Evolutionary conservation across 163 green algal genomes (phyloP).

Genomic region (Scenedesmus sp.): DNA sequence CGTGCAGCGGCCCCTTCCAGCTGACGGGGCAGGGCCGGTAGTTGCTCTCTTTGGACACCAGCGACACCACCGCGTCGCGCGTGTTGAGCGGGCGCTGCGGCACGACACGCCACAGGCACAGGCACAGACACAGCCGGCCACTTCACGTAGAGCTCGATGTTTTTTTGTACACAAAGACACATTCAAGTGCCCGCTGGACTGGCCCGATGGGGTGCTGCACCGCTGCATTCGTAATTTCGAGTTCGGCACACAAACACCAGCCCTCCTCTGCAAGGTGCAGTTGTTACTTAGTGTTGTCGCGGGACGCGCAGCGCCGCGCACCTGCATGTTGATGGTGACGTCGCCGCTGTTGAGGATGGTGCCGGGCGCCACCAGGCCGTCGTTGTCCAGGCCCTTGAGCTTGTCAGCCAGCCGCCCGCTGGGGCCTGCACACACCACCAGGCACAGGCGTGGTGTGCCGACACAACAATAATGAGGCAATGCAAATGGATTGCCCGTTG

Average conservation of each 20-base stretch:
- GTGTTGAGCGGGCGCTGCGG: slow-evolving; percentile 86
- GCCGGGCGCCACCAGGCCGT: slow-evolving; percentile 90
- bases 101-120: background rate
- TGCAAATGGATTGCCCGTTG: too few species aligned
- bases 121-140: background rate
- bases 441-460: too few species aligned
- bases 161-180: too few species aligned
- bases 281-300: too few species aligned
- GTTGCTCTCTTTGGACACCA: slow-evolving; percentile 59
- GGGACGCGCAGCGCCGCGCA: too few species aligned
- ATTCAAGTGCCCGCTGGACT: too few species aligned
- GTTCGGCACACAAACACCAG: too few species aligned
- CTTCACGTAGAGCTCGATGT: too few species aligned
- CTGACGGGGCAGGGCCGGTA: slow-evolving; percentile 82
- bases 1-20: slow-evolving; percentile 92
- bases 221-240: too few species aligned
- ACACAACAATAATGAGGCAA: background rate
- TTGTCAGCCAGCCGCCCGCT: slow-evolving; percentile 3
- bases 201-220: too few species aligned
- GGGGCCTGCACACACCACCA: background rate
- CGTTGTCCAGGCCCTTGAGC: slow-evolving; percentile 78
- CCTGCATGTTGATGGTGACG: slow-evolving; percentile 93
- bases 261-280: too few species aligned
- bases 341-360: slow-evolving; percentile 85
- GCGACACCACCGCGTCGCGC: slow-evolving; percentile 80